phyloP scores from a whole-genome alignment of 805 yeast species.

The Isabelozyma heimii region DNA sequence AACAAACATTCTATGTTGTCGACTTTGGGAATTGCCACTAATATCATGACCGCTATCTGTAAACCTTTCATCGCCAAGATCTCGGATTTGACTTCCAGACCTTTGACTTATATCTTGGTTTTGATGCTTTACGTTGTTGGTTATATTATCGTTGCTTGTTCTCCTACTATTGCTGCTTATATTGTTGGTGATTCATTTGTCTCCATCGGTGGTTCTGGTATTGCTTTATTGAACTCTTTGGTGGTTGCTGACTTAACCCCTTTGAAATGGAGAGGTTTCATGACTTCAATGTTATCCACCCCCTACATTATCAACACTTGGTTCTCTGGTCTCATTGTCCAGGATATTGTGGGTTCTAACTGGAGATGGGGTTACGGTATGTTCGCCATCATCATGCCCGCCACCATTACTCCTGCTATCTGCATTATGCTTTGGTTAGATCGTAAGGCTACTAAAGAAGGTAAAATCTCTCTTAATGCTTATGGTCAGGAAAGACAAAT shows the following conservation, averaged over 20 bases:
- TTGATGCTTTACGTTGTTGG: conserved; percentile 18
- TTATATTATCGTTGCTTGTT: conserved; percentile 16
- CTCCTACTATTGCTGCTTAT: conserved; percentile 18
- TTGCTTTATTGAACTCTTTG: conserved; percentile 13
- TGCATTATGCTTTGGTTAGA: conserved; percentile 29
- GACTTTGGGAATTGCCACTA: conserved; percentile 16
- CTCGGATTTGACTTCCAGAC: conserved; percentile 22
- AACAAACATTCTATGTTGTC: conserved; percentile 17
- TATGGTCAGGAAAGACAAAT: background rate
- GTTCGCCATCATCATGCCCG: conserved; percentile 46
- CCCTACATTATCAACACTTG: conserved; percentile 43
- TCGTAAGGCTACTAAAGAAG: conserved; percentile 20
- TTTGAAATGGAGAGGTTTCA: conserved; percentile 22
- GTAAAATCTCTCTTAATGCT: background rate
- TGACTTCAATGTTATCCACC: conserved; percentile 18
- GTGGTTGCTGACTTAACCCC: conserved; percentile 23
- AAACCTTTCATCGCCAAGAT: conserved; percentile 21
- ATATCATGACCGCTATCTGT: conserved; percentile 18
- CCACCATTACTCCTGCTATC: conserved; percentile 32
- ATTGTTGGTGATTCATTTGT: conserved; percentile 18
- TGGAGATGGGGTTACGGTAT: conserved; percentile 59
- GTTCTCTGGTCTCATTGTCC: conserved; percentile 40
- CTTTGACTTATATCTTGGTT: conserved; percentile 13
- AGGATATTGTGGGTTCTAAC: conserved; percentile 24
- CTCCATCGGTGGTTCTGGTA: conserved; percentile 18